phyloP scores from a whole-genome alignment of 2,329 filamentous ascomycete species.

The Trichoderma aggressivum region DNA sequence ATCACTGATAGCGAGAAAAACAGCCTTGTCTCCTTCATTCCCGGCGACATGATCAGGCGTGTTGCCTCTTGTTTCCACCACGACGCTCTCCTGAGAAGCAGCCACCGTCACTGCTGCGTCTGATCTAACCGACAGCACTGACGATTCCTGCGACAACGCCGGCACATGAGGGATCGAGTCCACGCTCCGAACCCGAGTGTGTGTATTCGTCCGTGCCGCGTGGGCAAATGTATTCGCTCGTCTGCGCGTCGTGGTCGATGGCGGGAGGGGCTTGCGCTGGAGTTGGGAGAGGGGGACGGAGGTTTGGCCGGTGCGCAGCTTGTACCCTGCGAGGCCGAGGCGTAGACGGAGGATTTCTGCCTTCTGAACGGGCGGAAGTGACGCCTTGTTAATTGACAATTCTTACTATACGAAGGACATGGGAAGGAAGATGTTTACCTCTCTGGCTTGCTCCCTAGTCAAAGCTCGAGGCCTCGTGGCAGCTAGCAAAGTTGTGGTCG shows the following conservation, averaged over 20 bases:
- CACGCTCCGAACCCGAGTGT: background rate
- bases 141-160: background rate
- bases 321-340: constrained; percentile 71
- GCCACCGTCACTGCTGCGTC: background rate
- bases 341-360: constrained; percentile 64
- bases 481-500: constrained; percentile 4
- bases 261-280: constrained; percentile 37
- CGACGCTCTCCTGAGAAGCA: constrained; percentile 8
- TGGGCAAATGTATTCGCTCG: background rate
- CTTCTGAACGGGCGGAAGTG: constrained; percentile 40
- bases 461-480: constrained; percentile 29
- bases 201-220: background rate
- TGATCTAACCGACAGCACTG: background rate
- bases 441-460: constrained; percentile 52
- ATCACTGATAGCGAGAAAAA: background rate
- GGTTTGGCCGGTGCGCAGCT: constrained; percentile 69
- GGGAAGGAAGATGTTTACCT: constrained; percentile 36
- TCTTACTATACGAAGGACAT: background rate
- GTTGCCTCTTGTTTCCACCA: constrained; percentile 10
- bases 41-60: background rate
- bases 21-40: background rate
- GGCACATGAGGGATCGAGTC: background rate
- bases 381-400: background rate
- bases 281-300: constrained; percentile 61
- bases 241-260: constrained; percentile 11